Base-by-base conservation (phyloP, 2,329 filamentous ascomycete genomes). In the Pseudogymnoascus sp. region DNA sequence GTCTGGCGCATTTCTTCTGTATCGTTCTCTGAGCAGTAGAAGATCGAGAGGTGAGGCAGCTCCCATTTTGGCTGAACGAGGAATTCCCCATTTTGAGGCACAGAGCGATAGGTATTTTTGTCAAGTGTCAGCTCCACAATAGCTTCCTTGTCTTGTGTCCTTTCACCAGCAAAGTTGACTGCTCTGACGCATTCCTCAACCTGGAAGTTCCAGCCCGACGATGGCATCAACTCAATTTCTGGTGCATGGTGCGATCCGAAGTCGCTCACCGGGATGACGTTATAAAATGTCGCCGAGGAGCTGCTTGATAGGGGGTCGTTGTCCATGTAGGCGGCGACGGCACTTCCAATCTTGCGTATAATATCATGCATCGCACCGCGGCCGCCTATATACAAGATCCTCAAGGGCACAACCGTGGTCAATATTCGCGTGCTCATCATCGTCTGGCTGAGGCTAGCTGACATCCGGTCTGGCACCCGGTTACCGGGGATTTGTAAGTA, bases 151-250 rank as follows among this genome's bases (percentile, higher is more conserved):
- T 71, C 29, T 53, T 71, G 68, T 2, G 71, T 71, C 60, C 70
- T 69, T 23, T 73, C 68, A 31, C 72, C 68, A 6, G 71, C 70
- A 35, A 70, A 53, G 46, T 72, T 74, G 33, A 72, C 68, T n/a
- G 79, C 80, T 7, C 71, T 72, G 11, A 73, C 74, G 66, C 80
- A 82, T 29, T 78, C 76, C 62, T 82, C 79, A 4, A 82, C 78
- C 65, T 79, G 78, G 72, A 82, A 81, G 64, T 82, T 79, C 64
- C 77, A 79, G 11, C 76, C 77, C 33, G 79, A 80, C 7, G 79
- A 80, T 62, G 80, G 78, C 74, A 82, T 80, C 59, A 82, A 76
- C 69, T 82, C 79, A 19, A 82, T 78, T 64, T 82, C 79, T 1
- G 79, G 79, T 13, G 76, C 75, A 46, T 74, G 73, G 50, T 74